phyloP scores from a whole-genome alignment of 2,329 filamentous ascomycete species.

The Penicillium sp. region DNA sequence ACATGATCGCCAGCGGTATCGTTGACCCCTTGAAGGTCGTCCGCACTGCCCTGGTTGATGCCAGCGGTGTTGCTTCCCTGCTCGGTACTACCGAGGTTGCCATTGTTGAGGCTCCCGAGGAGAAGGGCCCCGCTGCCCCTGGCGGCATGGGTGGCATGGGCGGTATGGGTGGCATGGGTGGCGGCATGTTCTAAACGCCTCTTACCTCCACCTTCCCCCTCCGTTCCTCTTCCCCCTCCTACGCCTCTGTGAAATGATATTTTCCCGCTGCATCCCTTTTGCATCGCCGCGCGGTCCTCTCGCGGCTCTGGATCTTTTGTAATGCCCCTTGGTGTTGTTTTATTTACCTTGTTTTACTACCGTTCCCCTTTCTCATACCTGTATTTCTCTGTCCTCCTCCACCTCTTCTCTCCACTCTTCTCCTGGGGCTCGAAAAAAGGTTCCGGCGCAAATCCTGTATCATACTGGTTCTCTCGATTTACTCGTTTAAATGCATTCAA shows the following conservation, averaged over 20 bases:
- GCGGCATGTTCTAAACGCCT: slow-evolving; percentile 63
- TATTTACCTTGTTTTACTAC: not conserved
- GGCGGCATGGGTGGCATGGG: slow-evolving; percentile 56
- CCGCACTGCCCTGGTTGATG: slow-evolving; percentile 91
- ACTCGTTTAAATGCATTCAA: slow-evolving; percentile 17
- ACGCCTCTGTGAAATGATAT: slow-evolving; percentile 15
- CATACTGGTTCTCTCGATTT: slow-evolving; percentile 19
- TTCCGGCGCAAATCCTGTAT: slow-evolving; percentile 28
- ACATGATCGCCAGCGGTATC: slow-evolving; percentile 97
- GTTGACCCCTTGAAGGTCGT: slow-evolving; percentile 99
- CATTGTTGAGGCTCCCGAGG: slow-evolving; percentile 93
- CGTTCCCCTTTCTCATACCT: slow-evolving; percentile 20
- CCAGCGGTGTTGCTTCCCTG: slow-evolving; percentile 92
- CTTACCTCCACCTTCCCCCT: slow-evolving; percentile 6
- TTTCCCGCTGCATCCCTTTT: slow-evolving; percentile 32
- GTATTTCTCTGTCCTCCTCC: slow-evolving; percentile 21
- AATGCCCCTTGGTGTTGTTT: slow-evolving; percentile 27
- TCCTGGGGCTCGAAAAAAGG: slow-evolving; percentile 22
- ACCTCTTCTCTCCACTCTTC: slow-evolving; percentile 20
- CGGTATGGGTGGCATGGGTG: slow-evolving; percentile 64
- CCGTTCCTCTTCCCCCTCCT: slow-evolving; percentile 2
- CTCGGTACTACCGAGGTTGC: slow-evolving; percentile 98
- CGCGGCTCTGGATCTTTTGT: slow-evolving; percentile 25
- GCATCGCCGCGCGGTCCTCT: slow-evolving; percentile 36
- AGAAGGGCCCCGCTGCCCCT: slow-evolving; percentile 69